Conservation (phyloP, 805 yeast species). For the Starmera pachycereana region DNA sequence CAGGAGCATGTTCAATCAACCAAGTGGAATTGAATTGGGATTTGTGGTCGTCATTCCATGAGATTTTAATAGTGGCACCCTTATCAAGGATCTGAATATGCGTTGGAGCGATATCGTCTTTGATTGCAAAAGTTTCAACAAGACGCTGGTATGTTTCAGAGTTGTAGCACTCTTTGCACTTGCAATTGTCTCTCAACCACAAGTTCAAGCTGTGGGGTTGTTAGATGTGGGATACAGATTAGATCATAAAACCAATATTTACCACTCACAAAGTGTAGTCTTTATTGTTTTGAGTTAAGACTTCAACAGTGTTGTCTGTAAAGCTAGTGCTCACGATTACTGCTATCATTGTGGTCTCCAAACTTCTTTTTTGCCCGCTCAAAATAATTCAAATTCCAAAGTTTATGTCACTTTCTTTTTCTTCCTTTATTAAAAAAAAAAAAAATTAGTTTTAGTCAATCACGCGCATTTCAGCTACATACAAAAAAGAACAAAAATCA, state of each 20-base stretch:
- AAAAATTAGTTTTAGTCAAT: too few relatives aligned
- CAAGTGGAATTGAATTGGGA: conserved; percentile 8
- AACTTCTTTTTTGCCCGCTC: too few relatives aligned
- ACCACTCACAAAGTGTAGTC: conserved; percentile 1
- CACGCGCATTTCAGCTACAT: too few relatives aligned
- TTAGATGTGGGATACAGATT: too few relatives aligned
- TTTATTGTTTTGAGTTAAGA: neutral
- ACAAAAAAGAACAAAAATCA: too few relatives aligned
- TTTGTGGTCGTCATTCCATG: conserved; percentile 28
- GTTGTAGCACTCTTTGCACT: conserved; percentile 44
- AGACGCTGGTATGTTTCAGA: conserved; percentile 48
- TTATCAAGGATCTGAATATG: neutral
- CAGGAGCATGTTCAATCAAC: conserved; percentile 12
- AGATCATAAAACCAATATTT: too few relatives aligned
- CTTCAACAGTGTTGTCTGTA: neutral
- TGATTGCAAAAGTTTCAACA: conserved; percentile 37
- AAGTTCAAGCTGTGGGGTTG: conserved; percentile 28
- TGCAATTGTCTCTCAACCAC: conserved; percentile 62
- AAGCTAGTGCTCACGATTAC: neutral
- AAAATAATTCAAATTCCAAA: too few relatives aligned
- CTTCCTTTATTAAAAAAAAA: too few relatives aligned
- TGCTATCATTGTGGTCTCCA: too few relatives aligned
- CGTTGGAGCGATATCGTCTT: neutral
- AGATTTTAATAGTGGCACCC: conserved; percentile 1
- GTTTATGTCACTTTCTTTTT: too few relatives aligned